These are phyloP conservation scores for Blastobotrys illinoisensis DNA, from an alignment of 1,139 yeast genomes.

Conservation along the genomic window DNA sequence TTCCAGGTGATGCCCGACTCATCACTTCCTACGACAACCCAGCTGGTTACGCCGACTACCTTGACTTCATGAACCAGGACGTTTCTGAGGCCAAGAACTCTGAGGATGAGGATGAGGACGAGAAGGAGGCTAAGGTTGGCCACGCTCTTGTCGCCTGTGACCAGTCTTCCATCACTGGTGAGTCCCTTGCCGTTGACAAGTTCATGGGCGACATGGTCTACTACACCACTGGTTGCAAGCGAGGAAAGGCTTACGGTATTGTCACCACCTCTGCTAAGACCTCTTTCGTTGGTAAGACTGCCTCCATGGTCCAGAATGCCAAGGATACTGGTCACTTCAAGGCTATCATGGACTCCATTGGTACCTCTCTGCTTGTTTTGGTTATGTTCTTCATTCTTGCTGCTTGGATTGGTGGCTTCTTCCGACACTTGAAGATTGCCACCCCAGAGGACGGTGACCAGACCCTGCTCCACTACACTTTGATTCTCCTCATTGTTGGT, in stretches of 20 bases:
- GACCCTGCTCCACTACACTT: conserved; percentile 62
- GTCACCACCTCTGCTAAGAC: conserved; percentile 69
- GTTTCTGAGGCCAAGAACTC: conserved; percentile 83
- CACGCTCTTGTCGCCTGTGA: conserved; percentile 59
- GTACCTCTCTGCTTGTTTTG: conserved; percentile 66
- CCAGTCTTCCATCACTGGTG: conserved; percentile 80
- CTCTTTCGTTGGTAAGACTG: conserved; percentile 73
- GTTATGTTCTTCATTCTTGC: conserved; percentile 64
- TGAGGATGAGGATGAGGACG: conserved; percentile 61
- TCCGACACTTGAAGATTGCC: conserved; percentile 66
- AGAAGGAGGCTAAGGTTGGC: conserved; percentile 32
- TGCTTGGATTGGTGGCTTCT: conserved; percentile 77
- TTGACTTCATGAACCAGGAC: conserved; percentile 35
- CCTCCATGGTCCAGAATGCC: conserved; percentile 75
- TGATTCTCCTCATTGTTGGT: conserved; percentile 89
- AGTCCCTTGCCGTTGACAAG: conserved; percentile 74
- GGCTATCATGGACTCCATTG: conserved; percentile 77
- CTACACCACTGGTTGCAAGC: conserved; percentile 75
- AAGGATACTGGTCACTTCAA: conserved; percentile 72
- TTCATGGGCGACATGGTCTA: conserved; percentile 62
- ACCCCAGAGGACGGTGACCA: conserved; percentile 37
- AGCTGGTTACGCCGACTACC: conserved; percentile 35
- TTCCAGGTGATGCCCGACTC: conserved; percentile 92
- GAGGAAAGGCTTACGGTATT: conserved; percentile 72
- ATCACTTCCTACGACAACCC: conserved; percentile 45